phyloP scores from a whole-genome alignment of 345 rosid genomes.

The Gossypium sturtianum region DNA sequence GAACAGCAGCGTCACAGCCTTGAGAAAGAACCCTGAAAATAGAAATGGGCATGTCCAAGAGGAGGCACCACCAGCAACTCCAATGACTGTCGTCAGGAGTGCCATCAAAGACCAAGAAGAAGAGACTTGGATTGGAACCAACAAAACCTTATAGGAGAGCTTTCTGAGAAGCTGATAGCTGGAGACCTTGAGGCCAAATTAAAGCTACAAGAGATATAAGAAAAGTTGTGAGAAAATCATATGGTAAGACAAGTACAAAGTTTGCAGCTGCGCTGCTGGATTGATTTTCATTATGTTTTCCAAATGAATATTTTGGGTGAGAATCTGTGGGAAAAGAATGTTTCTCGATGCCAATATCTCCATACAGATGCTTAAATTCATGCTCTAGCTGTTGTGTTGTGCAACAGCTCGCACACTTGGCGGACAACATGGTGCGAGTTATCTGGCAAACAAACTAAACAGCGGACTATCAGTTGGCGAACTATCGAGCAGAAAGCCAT shows the following conservation, averaged over 20 bases:
- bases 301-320: too few relatives aligned
- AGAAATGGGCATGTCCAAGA: slow-evolving; percentile 25
- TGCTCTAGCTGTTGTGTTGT: too few relatives aligned
- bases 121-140: slow-evolving; percentile 35
- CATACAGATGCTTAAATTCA: too few relatives aligned
- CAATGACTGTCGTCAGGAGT: not conserved
- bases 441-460: too few relatives aligned
- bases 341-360: too few relatives aligned
- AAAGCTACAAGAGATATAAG: slow-evolving; percentile 60
- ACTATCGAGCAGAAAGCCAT: too few relatives aligned
- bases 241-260: slow-evolving; percentile 51
- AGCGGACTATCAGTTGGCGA: too few relatives aligned
- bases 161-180: slow-evolving; percentile 41
- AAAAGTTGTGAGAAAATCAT: slow-evolving; percentile 44
- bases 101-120: slow-evolving; percentile 26
- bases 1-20: not conserved
- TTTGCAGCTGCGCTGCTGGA: slow-evolving; percentile 41
- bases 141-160: slow-evolving; percentile 35
- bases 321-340: too few relatives aligned
- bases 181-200: slow-evolving; percentile 58
- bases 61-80: slow-evolving; percentile 14
- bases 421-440: too few relatives aligned
- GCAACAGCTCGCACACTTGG: too few relatives aligned
- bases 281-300: too few relatives aligned
- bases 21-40: not conserved